Percentiles rank a stretch among this genome's conserved stretches.
phyloP scores from a whole-genome alignment of 164 flowering plant species.

The Stephania yunnanensis region DNA sequence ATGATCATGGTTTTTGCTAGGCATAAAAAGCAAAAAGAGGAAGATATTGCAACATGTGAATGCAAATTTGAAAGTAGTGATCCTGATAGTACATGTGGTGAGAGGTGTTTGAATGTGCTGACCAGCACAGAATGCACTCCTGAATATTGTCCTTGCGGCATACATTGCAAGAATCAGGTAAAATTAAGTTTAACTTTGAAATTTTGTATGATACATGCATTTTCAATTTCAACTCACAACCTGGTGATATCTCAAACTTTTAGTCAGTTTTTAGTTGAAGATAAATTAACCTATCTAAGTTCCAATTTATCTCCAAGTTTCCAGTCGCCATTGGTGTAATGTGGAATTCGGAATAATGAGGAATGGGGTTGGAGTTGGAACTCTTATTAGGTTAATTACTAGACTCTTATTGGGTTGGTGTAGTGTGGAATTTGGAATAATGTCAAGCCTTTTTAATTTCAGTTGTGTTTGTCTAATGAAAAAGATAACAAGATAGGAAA shows the following conservation, averaged over 20 bases:
- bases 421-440: too few relatives aligned
- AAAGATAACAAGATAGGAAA: too few relatives aligned
- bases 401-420: too few relatives aligned
- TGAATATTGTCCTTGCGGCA: conserved; percentile 69
- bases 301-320: too few relatives aligned
- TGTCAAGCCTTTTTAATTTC: too few relatives aligned
- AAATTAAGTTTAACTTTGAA: background rate
- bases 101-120: conserved; percentile 75
- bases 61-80: conserved; percentile 52
- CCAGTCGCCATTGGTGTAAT: too few relatives aligned
- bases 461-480: too few relatives aligned
- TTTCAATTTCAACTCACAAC: too few relatives aligned
- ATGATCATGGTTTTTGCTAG: conserved; percentile 23
- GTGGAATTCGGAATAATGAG: too few relatives aligned
- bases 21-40: conserved; percentile 78
- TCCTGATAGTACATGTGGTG: conserved; percentile 81
- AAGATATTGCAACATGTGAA: conserved; percentile 70
- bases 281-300: background rate
- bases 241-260: background rate
- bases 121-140: conserved; percentile 95
- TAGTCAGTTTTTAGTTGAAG: background rate
- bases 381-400: too few relatives aligned
- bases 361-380: too few relatives aligned
- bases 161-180: conserved; percentile 84
- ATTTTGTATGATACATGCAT: too few relatives aligned